Base-by-base conservation (phyloP, 2,329 filamentous ascomycete genomes). In the Sclerotinia subarctica region DNA sequence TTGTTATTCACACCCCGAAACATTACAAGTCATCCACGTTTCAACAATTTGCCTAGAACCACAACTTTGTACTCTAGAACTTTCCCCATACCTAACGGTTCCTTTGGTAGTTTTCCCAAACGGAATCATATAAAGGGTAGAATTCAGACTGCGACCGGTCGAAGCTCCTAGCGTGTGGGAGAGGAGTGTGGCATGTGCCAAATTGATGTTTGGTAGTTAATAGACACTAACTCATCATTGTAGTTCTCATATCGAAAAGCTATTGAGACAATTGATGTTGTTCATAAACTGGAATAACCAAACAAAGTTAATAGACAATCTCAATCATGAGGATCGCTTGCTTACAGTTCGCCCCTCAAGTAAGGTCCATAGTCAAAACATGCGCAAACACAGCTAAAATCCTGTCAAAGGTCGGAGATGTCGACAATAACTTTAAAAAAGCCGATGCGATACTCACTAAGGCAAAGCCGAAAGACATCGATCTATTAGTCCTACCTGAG, bases 401-500 rank as follows among this genome's bases (percentile, higher is more conserved):
- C 1, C 3, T 26, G 24, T 11, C 17, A 32, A 83, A 88, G 74
- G 83, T 94, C 54, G 91, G 89, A 64, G 85, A 90, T 67, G 80
- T 92, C 46, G 80, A 90, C 73, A 86, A 90, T 70, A 94, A 94
- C 72, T 81, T 94, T 57, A 85, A 84, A 71, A 84, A 84, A 24
- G 91, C 91, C 70, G 87, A 93, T 71, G 78, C 82, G 0, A 82
- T 94, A 5, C 79, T 94, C 15, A 82, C 79, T 24, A 81, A 76
- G 35, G 83, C 85, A 0, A 79, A 82, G 7, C 79, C 82, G 0
- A 78, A 84, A 1, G 79, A 83, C n/a, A 73, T 94, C 1, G 90
- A 93, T 75, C 82, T 94, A 42, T 81, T 95, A 0, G 86, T 94
- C 0, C 79, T 94, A 0, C 91, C 92, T 0, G 92, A 94, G 76